Base-by-base conservation (phyloP, 2,329 filamentous ascomycete species). In the Trichoderma aggressivum region DNA sequence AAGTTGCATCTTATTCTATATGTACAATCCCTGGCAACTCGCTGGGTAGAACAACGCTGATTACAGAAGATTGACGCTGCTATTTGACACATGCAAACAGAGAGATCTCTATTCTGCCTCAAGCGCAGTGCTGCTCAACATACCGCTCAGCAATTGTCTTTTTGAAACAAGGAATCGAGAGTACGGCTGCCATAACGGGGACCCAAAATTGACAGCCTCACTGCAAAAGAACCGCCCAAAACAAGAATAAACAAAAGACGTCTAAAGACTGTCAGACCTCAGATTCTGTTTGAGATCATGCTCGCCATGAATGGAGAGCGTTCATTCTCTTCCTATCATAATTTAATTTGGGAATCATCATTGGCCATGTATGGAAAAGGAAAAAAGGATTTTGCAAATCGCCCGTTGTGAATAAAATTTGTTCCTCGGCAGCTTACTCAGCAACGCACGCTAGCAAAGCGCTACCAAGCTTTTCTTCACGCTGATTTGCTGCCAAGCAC, bases 271-370 rank as follows among this genome's bases (percentile, higher is more conserved):
- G 58, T n/a, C 39, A 75, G 82, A 87, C 87, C 88, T 90, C 88
- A 89, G 88, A 89, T 87, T 85, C 80, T 79, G 81, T 82, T 83
- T 89, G 85, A 89, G 85, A 90, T 90, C 88, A 90, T 86, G 82
- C 84, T 84, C 82, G 82, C 84, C 81, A 70, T 74, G 75, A 73
- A 74, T 63, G 77, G 81, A 81, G 80, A 85, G 83, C 85, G 83
- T 86, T 90, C 87, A 89, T 84, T 86, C 88, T 90, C 88, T 90
- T 90, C 88, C 88, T 90, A 90, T 90, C 86, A 88, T 88, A 81
- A 78, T 82, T 83, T 82, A 84, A 82, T 80, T 78, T 80, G 66
- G 73, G 81, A 86, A 88, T 90, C 88, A 90, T 90, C 88, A 90
- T 79, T 71, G 89, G 87, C 87, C 84, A 80, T 74, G 75, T 72